phyloP scores from a whole-genome alignment of 306 rosid species.

The Ammopiptanthus mongolicus region DNA sequence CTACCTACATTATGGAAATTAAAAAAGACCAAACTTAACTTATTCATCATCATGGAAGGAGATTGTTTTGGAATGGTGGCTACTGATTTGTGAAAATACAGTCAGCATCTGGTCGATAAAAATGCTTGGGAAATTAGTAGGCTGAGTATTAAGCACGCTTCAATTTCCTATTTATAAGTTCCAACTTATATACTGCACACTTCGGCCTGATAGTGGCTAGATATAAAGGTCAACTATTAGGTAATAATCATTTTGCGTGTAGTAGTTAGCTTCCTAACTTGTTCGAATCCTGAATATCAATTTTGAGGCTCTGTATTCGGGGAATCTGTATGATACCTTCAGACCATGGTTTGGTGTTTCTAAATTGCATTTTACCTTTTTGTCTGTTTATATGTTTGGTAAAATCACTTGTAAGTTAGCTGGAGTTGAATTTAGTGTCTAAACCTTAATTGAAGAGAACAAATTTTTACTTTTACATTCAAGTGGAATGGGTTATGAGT shows the following conservation, averaged over 20 bases:
- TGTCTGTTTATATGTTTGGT: too few species aligned
- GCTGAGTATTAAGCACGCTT: neutral
- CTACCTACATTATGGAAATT: neutral
- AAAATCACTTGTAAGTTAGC: too few species aligned
- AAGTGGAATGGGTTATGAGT: too few species aligned
- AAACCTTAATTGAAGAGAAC: too few species aligned
- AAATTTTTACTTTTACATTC: too few species aligned
- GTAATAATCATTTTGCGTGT: neutral
- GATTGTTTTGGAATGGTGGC: neutral
- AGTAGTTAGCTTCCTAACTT: neutral
- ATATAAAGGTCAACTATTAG: neutral
- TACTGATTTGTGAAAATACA: neutral
- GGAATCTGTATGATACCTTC: neutral
- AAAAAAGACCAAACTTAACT: neutral
- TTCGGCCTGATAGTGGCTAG: neutral
- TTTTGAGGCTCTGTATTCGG: neutral
- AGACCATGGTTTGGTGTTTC: neutral
- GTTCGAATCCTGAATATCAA: neutral
- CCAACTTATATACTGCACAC: neutral
- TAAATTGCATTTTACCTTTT: neutral
- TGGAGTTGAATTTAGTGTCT: too few species aligned
- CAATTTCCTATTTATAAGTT: neutral
- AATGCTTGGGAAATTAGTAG: neutral
- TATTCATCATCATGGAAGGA: neutral
- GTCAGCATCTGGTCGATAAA: neutral